A percentile compares a stretch with the other conserved stretches of the same genome.
These are phyloP conservation scores for Dioszegia crocea DNA, from an alignment of 768 basidiomycete species.

Conservation along the genomic window DNA sequence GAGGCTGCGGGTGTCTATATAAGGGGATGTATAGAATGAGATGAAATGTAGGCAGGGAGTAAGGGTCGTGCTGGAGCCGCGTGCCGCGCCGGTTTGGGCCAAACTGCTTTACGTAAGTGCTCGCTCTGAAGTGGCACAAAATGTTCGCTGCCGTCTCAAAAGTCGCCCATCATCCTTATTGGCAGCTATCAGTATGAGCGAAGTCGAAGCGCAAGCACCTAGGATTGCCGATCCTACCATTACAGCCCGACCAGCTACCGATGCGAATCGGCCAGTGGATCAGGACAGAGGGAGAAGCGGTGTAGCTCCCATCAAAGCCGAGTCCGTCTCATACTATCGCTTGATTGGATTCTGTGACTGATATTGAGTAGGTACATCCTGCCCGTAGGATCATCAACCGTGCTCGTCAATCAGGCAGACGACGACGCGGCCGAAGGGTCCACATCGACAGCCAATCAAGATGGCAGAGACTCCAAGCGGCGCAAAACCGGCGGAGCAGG, in stretches of 20 bases:
- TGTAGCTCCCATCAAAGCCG: constrained; percentile 43
- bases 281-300: constrained; percentile 19
- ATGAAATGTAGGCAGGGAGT: background rate
- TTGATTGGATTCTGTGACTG: constrained; percentile 3
- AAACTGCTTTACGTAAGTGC: background rate
- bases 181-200: constrained; percentile 5
- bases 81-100: constrained; percentile 1
- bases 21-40: constrained; percentile 8
- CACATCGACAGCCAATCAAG: constrained; percentile 11
- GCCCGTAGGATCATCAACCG: background rate
- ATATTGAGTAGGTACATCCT: constrained; percentile 14
- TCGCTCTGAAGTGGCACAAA: background rate
- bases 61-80: constrained; percentile 8
- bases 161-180: background rate
- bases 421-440: constrained; percentile 40
- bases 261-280: constrained; percentile 14
- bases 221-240: constrained; percentile 3
- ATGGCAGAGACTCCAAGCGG: constrained; percentile 32
- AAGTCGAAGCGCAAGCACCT: constrained; percentile 1
- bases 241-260: constrained; percentile 28
- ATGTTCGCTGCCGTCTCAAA: background rate
- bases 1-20: constrained; percentile 2
- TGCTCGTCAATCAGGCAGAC: background rate
- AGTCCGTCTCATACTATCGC: constrained; percentile 26
- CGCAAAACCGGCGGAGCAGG: constrained; percentile 26